Percentiles rank a stretch among this genome's conserved stretches.
Evolutionary conservation across 2,329 filamentous ascomycete genomes (phyloP).

Genomic region (Elsinoe ampelina): DNA sequence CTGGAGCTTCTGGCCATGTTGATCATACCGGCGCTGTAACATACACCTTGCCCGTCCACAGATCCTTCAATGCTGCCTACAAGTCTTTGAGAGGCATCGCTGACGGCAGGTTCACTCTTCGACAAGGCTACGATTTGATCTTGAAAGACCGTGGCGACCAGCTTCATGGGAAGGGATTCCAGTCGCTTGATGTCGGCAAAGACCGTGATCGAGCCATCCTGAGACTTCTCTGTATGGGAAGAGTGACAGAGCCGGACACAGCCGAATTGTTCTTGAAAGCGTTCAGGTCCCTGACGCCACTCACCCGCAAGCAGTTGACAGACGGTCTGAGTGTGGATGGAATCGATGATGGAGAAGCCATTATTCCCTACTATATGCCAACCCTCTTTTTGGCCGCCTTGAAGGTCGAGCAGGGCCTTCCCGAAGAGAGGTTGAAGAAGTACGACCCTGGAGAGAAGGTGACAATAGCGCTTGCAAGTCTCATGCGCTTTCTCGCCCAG

Average conservation of each 20-base stretch:
- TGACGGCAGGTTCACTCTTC: not conserved
- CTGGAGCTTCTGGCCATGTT: not conserved
- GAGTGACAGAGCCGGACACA: not conserved
- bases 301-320: not conserved
- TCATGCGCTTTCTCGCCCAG: not conserved
- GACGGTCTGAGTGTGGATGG: not conserved
- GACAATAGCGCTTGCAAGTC: not conserved
- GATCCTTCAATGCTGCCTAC: not conserved
- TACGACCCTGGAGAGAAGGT: not conserved
- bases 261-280: not conserved
- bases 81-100: not conserved
- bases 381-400: not conserved
- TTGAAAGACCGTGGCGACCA: not conserved
- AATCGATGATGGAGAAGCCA: not conserved
- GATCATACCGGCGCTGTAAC: not conserved
- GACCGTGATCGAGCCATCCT: not conserved
- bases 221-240: not conserved
- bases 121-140: not conserved
- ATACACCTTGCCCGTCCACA: not conserved
- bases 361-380: constrained; percentile 7
- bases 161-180: not conserved
- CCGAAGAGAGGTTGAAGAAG: not conserved
- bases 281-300: not conserved
- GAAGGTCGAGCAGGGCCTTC: not conserved
- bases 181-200: not conserved